Base-by-base conservation (phyloP, 495 filamentous ascomycete genomes). In the Penicillium parvum region DNA sequence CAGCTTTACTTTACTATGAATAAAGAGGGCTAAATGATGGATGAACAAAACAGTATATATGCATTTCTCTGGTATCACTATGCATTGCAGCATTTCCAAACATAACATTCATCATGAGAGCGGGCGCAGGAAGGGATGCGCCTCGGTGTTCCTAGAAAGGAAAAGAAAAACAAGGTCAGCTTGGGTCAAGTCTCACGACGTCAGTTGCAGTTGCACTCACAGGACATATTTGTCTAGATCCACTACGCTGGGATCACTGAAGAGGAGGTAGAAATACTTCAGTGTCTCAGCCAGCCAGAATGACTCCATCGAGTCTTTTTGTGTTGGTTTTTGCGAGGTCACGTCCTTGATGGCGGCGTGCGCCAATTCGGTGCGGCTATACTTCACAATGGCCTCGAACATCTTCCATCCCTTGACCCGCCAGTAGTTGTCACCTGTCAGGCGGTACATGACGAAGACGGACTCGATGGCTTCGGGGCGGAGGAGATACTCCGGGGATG, bases 381-480 rank as follows among this genome's bases (percentile, higher is more conserved):
- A 64, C 43, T 73, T 72, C 20, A 81, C 66, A 49, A 95, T 76
- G 7, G 88, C 76, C 55, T 83, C 65, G 58, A 90, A 95, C 90
- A 96, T 96, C 36, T 79, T 75, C 90, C 90, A 96, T 14, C 89
- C 90, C 51, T 86, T 85, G 42, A 85, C 79, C 40, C 88, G 86
- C 88, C 88, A 96, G 33, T 66, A 60, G 0, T 74, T 61, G 41
- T 92, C 85, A 39, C 88, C 90, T 0, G 89, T 95, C 49, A 92
- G 82, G 55, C 90, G 86, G 71, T 86, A 95, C 85, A 95, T 88
- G 71, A 94, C 90, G 75, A 88, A 96, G 10, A 96, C 88, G 1
- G 87, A 94, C 61, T 96, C 90, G 50, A 96, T 95, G 3, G 90
- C 90, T 71, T 96, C 90, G 32, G 90, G 90, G 32, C 88, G 90